Base-by-base conservation (phyloP, 1,284 basidiomycete species). In the Leccinum fuscescens region DNA sequence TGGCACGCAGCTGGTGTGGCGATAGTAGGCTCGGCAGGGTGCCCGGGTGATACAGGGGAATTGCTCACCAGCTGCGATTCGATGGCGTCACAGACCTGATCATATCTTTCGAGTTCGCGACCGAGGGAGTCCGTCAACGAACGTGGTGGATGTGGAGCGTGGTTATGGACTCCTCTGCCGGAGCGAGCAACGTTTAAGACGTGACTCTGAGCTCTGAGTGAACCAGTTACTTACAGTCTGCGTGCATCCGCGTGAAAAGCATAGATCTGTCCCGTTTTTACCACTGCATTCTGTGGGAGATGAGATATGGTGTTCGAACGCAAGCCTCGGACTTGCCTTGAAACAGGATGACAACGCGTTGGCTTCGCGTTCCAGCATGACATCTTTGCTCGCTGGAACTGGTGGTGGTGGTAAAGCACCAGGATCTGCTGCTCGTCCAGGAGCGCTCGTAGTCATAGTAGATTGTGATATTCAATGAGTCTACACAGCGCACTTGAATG, bases 31-130 rank as follows among this genome's bases (percentile, higher is more conserved):
- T 59, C 54, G 29, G 64, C 48, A 54, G 52, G 15, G 44, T 54
- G 11, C n/a, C 33, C n/a, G 33, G 20, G 29, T 24, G 48, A 52
- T 15, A 42, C 46, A 50, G 46, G 29, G 39, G 27, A n/a, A 35
- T 50, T 69, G 66, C 85, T 72, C 70, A 86, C 90, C 63, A 92
- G 68, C 57, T 86, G 84, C 39, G 83, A 80, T 69, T 92, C 90
- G 55, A 92, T 82, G 3, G 83, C 78, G 68, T 92, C 90, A 64
- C 88, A 90, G 6, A 92, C 66, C 66, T 90, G 88, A 67, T 92
- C 88, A 65, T 88, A 92, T 67, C 82, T 86, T 69, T 90, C 88
- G 2, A 91, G 75, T 67, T 90, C 89, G 39, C 82, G 81, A 12
- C 89, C 87, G 22, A 92, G 78, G 14, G 86, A 79, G 5, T 83